phyloP scores from a whole-genome alignment of 1,284 basidiomycete genomes.

The Albatrellus sp. region DNA sequence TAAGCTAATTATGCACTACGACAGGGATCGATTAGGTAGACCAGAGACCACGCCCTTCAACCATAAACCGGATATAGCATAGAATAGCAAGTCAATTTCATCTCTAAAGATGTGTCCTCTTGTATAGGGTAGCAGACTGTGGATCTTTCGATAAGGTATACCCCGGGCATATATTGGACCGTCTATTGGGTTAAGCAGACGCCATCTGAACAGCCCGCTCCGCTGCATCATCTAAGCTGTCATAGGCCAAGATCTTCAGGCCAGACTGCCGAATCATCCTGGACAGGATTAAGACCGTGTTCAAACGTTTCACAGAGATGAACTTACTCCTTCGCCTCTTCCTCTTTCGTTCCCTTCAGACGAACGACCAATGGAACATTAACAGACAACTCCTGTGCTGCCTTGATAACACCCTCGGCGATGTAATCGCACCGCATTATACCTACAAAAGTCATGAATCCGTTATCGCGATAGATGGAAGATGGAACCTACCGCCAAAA shows the following conservation, averaged over 20 bases:
- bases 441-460: conserved; percentile 21
- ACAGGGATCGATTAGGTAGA: too few relatives aligned
- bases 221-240: conserved; percentile 78
- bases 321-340: conserved; percentile 85
- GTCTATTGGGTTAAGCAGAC: background rate
- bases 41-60: too few relatives aligned
- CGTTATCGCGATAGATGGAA: background rate
- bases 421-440: conserved; percentile 99
- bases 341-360: conserved; percentile 94
- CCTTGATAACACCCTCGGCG: conserved; percentile 96
- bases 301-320: background rate
- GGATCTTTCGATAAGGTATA: background rate
- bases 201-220: conserved; percentile 74
- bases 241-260: conserved; percentile 86
- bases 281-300: conserved; percentile 1
- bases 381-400: conserved; percentile 84
- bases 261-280: conserved; percentile 90
- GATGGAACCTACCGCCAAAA: conserved; percentile 50
- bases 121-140: background rate
- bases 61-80: too few relatives aligned
- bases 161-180: conserved; percentile 10
- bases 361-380: conserved; percentile 86
- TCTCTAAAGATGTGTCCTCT: too few relatives aligned
- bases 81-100: too few relatives aligned
- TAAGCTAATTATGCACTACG: too few relatives aligned